Evolutionary conservation across 2,329 filamentous ascomycete species (phyloP), one percentile per base, ranked within the genome.

Genomic region (Fusarium heterosporum): DNA sequence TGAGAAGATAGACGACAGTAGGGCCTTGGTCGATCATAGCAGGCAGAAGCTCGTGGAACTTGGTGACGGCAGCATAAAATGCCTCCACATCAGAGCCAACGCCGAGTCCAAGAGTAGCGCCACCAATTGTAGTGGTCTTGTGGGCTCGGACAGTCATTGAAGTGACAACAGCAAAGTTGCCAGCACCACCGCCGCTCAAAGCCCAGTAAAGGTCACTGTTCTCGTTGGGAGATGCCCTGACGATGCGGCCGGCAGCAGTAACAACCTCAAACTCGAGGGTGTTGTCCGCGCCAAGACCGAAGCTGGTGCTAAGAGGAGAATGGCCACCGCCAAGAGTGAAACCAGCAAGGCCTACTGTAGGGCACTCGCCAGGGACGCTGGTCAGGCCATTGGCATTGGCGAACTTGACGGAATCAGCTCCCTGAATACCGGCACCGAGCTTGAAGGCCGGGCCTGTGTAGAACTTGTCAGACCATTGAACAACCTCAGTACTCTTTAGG

Each of bases 191-290:
- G 5, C 87, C 87, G 40, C 80, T 79, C 2, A 89, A 75, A 2
- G 88, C 89, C 88, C 87, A 91, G 77, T 87, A 90, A 2, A 90
- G 78, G 50, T 90, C 87, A 0, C 78, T 57, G 64, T 90, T 85
- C 30, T 82, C 61, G 0, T 69, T 71, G 1, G 77, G 79, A 6
- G 79, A 83, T 0, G 85, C 86, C 3, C 74, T 81, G 2, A 88
- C 63, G n/a, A 82, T 69, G 16, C 79, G 58, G 3, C 87, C 86
- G 16, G 73, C 71, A 1, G 80, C 83, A 9, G 82, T 85, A n/a
- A 90, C 79, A 2, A 88, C 84, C 59, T 87, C 81, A 52, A 79
- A 85, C 62, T 84, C 80, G 3, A 90, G 78, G 0, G 84, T 81
- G 48, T 90, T 83, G 64, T 91, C 89, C 1, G 87, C 87, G 16